Conservation (phyloP, 495 filamentous ascomycete genomes). For the Podospora anserina region DNA sequence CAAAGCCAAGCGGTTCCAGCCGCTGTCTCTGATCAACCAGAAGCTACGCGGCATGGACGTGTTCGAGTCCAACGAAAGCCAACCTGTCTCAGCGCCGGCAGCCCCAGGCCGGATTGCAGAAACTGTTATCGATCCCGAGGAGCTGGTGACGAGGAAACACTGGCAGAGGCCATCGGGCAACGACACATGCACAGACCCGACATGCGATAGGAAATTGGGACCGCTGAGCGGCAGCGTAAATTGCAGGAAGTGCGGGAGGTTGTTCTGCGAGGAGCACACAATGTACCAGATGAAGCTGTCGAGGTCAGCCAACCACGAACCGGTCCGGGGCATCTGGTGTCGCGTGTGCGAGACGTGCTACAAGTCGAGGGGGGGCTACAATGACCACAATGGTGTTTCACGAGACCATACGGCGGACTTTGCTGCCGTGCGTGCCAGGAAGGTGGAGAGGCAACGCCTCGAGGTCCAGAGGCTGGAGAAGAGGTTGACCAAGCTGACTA, state of each 20-base stretch:
- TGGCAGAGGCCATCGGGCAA: conserved; percentile 76
- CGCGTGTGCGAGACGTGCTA: conserved; percentile 97
- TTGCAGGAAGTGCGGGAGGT: conserved; percentile 83
- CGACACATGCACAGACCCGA: conserved; percentile 82
- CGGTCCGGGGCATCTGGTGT: conserved; percentile 88
- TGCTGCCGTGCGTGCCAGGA: conserved; percentile 62
- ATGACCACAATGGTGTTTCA: conserved; percentile 71
- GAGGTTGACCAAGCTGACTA: conserved; percentile 83
- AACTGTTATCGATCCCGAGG: conserved; percentile 72
- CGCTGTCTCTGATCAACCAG: conserved; percentile 78
- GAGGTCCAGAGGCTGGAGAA: conserved; percentile 90
- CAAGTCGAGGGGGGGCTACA: conserved; percentile 93
- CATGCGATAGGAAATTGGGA: conserved; percentile 75
- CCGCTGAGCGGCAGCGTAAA: conserved; percentile 80
- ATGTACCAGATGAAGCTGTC: conserved; percentile 99
- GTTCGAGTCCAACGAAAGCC: conserved; percentile 86
- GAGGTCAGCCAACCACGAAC: conserved; percentile 84
- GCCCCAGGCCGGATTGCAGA: conserved; percentile 32
- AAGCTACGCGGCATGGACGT: conserved; percentile 96
- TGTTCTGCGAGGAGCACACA: conserved; percentile 97
- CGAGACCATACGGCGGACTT: conserved; percentile 72
- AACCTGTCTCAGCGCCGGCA: conserved; percentile 24
- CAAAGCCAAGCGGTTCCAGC: conserved; percentile 94
- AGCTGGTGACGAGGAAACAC: conserved; percentile 79
- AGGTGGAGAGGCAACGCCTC: conserved; percentile 75